Conservation (phyloP, 805 yeast species). For the Candida insectalens region DNA sequence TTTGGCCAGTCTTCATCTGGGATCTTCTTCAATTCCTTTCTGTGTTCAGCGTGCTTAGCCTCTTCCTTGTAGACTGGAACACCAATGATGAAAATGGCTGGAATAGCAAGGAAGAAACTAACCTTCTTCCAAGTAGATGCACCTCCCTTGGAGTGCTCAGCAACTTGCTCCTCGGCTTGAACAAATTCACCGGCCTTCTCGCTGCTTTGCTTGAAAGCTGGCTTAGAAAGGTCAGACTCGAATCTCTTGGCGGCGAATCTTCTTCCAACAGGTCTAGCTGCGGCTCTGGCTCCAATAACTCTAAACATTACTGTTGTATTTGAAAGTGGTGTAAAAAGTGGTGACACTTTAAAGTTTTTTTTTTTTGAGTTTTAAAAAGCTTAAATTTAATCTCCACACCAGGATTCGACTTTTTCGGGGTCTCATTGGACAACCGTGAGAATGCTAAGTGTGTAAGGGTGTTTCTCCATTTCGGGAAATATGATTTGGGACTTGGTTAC, state of each 20-base stretch:
- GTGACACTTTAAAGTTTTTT: background rate
- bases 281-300: conserved; percentile 26
- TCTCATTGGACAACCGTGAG: too few relatives aligned
- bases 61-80: conserved; percentile 77
- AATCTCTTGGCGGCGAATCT: conserved; percentile 16
- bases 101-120: conserved; percentile 70
- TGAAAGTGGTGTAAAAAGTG: too few relatives aligned
- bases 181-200: conserved; percentile 67
- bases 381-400: too few relatives aligned
- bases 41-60: conserved; percentile 83
- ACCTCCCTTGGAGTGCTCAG: conserved; percentile 72
- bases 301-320: conserved; percentile 31
- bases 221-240: conserved; percentile 16
- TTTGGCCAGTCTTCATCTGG: conserved; percentile 94
- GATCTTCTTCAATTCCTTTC: conserved; percentile 62
- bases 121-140: conserved; percentile 79
- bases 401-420: too few relatives aligned
- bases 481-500: too few relatives aligned
- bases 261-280: conserved; percentile 18
- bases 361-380: background rate
- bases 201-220: conserved; percentile 43
- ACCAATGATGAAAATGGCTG: conserved; percentile 69
- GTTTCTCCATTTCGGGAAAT: too few relatives aligned
- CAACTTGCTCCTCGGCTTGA: conserved; percentile 50
- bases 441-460: too few relatives aligned